phyloP scores from a whole-genome alignment of 2,329 filamentous ascomycete species.

The Diaporthe citrichinensis region DNA sequence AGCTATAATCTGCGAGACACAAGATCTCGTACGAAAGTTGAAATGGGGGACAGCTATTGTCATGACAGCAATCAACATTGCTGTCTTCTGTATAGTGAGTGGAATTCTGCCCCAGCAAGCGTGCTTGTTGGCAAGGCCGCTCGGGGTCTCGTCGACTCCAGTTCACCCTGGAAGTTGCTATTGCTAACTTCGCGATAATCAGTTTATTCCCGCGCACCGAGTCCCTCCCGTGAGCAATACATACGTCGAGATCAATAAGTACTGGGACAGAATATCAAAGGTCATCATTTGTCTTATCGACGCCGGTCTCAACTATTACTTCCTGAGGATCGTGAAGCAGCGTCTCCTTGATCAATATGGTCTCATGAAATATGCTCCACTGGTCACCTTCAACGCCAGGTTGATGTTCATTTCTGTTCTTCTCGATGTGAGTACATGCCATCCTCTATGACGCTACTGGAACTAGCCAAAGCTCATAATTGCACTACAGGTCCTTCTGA shows the following conservation, averaged over 20 bases:
- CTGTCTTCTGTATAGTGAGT: conserved; percentile 47
- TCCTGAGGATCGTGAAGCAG: conserved; percentile 61
- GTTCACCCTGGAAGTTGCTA: too few relatives aligned
- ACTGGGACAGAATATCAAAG: conserved; percentile 69
- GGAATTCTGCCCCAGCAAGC: background rate
- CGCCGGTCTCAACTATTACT: conserved; percentile 66
- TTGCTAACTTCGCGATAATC: background rate
- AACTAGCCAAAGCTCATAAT: background rate
- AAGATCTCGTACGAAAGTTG: conserved; percentile 53
- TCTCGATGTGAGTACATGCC: conserved; percentile 58
- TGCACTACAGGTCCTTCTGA: conserved; percentile 47
- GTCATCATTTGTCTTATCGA: conserved; percentile 66
- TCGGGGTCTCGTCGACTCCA: background rate
- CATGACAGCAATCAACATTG: conserved; percentile 65
- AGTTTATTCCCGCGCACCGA: conserved; percentile 60
- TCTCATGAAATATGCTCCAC: conserved; percentile 64
- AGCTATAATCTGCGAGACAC: conserved; percentile 60
- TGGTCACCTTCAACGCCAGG: conserved; percentile 63
- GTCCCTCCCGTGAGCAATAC: conserved; percentile 54
- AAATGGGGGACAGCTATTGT: conserved; percentile 62
- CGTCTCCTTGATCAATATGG: conserved; percentile 62
- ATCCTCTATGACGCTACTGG: background rate
- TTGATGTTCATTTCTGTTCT: conserved; percentile 64
- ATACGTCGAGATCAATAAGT: conserved; percentile 57
- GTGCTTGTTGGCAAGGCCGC: background rate